Conservation (phyloP, 202 grass and related monocot species). For the Schoenoplectus tabernaemontani region DNA sequence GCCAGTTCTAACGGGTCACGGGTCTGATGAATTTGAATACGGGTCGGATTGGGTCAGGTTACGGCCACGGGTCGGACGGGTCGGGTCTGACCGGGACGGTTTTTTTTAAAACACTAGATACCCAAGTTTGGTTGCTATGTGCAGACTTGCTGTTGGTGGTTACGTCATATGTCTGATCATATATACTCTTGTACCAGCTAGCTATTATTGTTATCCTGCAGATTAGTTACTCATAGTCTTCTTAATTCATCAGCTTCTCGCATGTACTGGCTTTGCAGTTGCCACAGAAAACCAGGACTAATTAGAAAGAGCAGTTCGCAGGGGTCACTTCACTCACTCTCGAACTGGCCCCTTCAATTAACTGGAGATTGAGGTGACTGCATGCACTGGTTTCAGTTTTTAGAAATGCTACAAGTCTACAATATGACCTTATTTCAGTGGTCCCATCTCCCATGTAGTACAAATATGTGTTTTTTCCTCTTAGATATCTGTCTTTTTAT, state of each 20-base stretch:
- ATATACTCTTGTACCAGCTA: not conserved
- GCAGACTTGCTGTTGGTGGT: not conserved
- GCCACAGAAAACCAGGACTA: not conserved
- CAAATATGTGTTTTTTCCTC: not conserved
- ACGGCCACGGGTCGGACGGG: too few relatives aligned
- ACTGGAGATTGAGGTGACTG: not conserved
- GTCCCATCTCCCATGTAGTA: constrained; percentile 7
- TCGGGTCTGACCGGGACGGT: too few relatives aligned
- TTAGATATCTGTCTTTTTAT: constrained; percentile 18
- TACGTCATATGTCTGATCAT: not conserved
- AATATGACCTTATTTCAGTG: constrained; percentile 15
- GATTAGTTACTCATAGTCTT: not conserved
- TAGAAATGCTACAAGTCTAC: not conserved
- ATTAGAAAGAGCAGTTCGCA: not conserved
- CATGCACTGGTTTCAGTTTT: constrained; percentile 14
- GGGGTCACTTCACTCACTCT: not conserved
- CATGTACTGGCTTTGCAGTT: not conserved
- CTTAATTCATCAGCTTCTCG: not conserved
- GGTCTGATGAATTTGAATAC: too few relatives aligned
- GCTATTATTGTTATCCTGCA: not conserved
- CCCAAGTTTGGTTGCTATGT: not conserved
- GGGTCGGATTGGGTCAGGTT: too few relatives aligned
- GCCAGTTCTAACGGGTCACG: too few relatives aligned
- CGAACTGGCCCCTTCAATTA: constrained; percentile 14
- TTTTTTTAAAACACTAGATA: not conserved